Conservation (phyloP, 441 rosid species). For the Croton laevigatus region DNA sequence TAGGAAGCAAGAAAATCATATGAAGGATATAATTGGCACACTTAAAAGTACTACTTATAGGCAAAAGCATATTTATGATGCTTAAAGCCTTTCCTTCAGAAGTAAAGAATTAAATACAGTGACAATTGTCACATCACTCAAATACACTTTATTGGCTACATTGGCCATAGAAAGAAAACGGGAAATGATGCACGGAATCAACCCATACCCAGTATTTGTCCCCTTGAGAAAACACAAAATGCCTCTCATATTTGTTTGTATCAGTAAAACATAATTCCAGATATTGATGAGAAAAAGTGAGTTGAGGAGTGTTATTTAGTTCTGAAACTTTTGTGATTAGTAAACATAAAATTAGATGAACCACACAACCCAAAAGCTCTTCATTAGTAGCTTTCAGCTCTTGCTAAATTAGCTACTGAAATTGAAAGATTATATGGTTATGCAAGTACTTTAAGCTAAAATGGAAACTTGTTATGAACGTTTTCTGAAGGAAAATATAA, state of each 20-base stretch:
- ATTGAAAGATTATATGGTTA: neutral
- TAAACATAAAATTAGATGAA: no score
- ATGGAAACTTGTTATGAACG: conserved; percentile 12
- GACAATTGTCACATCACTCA: neutral
- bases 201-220: neutral
- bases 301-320: no score
- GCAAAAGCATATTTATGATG: neutral
- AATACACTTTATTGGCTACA: neutral
- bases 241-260: no score
- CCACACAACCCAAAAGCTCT: no score
- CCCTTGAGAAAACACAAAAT: neutral
- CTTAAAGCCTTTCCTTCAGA: neutral
- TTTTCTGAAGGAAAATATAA: neutral
- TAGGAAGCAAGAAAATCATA: neutral
- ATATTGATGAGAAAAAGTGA: no score
- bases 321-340: no score
- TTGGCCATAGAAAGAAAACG: neutral
- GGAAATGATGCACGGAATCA: neutral
- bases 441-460: conserved; percentile 19
- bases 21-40: neutral
- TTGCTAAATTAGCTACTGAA: neutral
- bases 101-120: neutral
- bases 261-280: no score
- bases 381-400: neutral
- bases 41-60: neutral